These are phyloP conservation scores for Backusella parvicylindrica DNA, from an alignment of 192 early-diverging fungal species.

Conservation along the genomic window DNA sequence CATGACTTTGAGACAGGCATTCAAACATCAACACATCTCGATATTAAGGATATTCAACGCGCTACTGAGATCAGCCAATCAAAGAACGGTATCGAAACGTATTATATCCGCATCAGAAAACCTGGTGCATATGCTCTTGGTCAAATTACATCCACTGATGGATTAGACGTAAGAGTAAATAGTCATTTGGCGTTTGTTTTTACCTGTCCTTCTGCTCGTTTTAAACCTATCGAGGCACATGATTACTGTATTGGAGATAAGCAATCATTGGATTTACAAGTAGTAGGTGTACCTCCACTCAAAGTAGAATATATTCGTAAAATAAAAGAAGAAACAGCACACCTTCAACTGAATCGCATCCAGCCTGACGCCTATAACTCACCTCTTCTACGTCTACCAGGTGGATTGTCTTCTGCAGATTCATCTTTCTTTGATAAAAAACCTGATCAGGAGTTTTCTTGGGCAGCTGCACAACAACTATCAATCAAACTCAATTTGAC, in stretches of 20 bases:
- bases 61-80: constrained; percentile 33
- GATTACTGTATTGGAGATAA: constrained; percentile 34
- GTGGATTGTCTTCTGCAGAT: neutral
- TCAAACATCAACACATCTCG: constrained; percentile 4
- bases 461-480: constrained; percentile 31
- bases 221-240: neutral
- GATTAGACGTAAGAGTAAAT: constrained; percentile 32
- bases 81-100: constrained; percentile 25
- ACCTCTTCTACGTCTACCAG: neutral
- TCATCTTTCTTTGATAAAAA: neutral
- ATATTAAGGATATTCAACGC: constrained; percentile 26
- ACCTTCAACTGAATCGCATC: constrained; percentile 32
- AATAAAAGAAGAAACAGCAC: neutral
- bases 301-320: constrained; percentile 28
- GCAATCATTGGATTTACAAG: constrained; percentile 17
- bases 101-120: constrained; percentile 28
- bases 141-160: constrained; percentile 25
- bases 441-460: constrained; percentile 17
- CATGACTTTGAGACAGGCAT: constrained; percentile 31
- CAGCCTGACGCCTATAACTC: constrained; percentile 23
- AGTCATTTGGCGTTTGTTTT: constrained; percentile 30
- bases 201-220: constrained; percentile 34
- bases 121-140: constrained; percentile 42
- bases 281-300: constrained; percentile 43
- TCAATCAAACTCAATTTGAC: constrained; percentile 33